Percentiles rank a stretch among this genome's conserved stretches.
phyloP scores from a whole-genome alignment of 805 yeast genomes.

The Kluyveromyces dobzhanskii region DNA sequence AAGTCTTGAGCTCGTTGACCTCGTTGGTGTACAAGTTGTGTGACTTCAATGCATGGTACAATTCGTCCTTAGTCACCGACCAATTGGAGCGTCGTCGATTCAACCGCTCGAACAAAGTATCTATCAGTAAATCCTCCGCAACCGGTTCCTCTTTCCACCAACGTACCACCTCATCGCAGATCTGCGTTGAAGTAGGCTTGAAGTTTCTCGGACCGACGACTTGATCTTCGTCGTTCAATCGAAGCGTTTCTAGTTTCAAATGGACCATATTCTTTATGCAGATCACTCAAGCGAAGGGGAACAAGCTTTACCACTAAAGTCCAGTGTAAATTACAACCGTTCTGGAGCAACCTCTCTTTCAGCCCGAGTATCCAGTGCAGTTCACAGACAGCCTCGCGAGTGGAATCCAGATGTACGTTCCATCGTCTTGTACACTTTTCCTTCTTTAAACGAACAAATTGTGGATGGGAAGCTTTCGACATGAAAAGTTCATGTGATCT shows the following conservation, averaged over 20 bases:
- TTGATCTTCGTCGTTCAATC: conserved; percentile 17
- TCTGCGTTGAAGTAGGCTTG: conserved; percentile 50
- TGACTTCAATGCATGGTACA: conserved; percentile 44
- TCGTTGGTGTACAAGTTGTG: conserved; percentile 44
- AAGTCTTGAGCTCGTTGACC: conserved; percentile 14
- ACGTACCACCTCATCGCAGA: conserved; percentile 50
- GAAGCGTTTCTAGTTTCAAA: conserved; percentile 17
- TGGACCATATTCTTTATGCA: conserved; percentile 12
- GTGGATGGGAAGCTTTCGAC: too few relatives aligned
- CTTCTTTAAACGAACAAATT: too few relatives aligned
- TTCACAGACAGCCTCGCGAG: too few relatives aligned
- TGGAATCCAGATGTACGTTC: too few relatives aligned
- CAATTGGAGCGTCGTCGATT: conserved; percentile 49
- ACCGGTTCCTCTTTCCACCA: conserved; percentile 63
- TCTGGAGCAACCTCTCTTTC: too few relatives aligned
- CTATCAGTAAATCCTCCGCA: conserved; percentile 48
- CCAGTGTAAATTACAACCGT: too few relatives aligned
- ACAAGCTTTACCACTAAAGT: too few relatives aligned
- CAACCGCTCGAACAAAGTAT: conserved; percentile 44
- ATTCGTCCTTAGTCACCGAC: conserved; percentile 52
- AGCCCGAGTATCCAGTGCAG: too few relatives aligned
- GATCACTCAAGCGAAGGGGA: too few relatives aligned
- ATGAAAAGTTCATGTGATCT: too few relatives aligned
- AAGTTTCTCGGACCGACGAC: conserved; percentile 10
- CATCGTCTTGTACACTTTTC: too few relatives aligned